phyloP scores from a whole-genome alignment of 176 grass and related monocot species.

The Lolium rigidum region DNA sequence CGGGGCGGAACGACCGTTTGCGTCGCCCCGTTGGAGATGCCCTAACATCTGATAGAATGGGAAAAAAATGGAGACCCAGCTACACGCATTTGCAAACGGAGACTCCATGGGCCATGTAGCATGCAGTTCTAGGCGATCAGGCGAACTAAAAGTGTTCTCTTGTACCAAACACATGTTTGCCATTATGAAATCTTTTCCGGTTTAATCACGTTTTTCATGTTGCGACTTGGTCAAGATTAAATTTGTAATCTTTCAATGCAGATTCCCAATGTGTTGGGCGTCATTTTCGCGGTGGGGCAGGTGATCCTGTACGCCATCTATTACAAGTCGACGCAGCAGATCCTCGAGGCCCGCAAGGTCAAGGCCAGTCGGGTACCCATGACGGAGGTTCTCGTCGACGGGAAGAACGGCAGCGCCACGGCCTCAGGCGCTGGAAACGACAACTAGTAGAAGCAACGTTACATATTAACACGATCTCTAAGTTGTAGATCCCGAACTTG shows the following conservation, averaged over 20 bases:
- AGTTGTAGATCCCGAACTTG: neutral
- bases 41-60: neutral
- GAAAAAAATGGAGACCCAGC: neutral
- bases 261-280: slow-evolving; percentile 87
- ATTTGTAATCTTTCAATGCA: slow-evolving; percentile 4
- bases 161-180: neutral
- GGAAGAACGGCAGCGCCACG: slow-evolving; percentile 33
- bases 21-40: too few relatives aligned
- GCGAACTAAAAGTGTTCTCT: neutral
- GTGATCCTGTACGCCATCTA: slow-evolving; percentile 80
- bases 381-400: slow-evolving; percentile 68
- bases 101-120: slow-evolving; percentile 4
- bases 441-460: slow-evolving; percentile 8
- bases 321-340: slow-evolving; percentile 86
- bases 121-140: neutral
- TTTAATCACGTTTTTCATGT: neutral
- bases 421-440: neutral
- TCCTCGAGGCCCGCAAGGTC: slow-evolving; percentile 64
- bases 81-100: too few relatives aligned
- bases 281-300: slow-evolving; percentile 70
- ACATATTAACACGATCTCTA: neutral
- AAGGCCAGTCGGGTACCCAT: slow-evolving; percentile 63
- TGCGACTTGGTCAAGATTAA: neutral
- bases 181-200: too few relatives aligned
- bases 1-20: too few relatives aligned